Percentiles rank a stretch among this genome's conserved stretches.
Evolutionary conservation across 2,329 filamentous ascomycete genomes (phyloP).

Genomic region (Colletotrichum horii): DNA sequence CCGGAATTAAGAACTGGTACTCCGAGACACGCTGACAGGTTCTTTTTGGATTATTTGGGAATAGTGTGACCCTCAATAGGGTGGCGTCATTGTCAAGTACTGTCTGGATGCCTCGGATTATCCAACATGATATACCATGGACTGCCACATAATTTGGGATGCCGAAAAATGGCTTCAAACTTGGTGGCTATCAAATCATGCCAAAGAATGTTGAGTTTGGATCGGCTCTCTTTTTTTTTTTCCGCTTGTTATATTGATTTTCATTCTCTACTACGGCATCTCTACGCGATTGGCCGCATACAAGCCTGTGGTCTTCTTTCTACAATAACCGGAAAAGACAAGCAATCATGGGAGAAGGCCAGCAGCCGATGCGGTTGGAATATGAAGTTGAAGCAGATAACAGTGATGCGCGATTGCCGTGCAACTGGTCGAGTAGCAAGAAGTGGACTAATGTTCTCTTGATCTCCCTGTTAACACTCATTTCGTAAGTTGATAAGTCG

Average conservation of each 20-base stretch:
- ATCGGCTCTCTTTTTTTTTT: neutral
- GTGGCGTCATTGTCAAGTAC: neutral
- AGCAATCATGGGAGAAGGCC: neutral
- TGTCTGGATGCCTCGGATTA: neutral
- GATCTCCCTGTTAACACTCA: neutral
- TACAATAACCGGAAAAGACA: neutral
- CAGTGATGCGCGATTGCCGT: neutral
- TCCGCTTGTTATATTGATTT: neutral
- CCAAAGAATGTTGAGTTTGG: neutral
- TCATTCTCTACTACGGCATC: neutral
- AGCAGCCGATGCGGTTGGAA: neutral
- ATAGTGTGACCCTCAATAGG: neutral
- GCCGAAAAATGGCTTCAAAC: neutral
- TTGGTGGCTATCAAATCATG: neutral
- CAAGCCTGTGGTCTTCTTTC: neutral
- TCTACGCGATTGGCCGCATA: neutral
- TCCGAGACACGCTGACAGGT: neutral
- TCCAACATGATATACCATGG: neutral
- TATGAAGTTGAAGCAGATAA: neutral
- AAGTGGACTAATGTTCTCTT: neutral
- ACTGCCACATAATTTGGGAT: neutral
- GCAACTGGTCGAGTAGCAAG: neutral
- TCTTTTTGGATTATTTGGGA: neutral
- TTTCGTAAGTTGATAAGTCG: neutral
- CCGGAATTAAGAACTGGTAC: neutral